phyloP scores from a whole-genome alignment of 306 rosid genomes.

The Hippophae gyantsensis region DNA sequence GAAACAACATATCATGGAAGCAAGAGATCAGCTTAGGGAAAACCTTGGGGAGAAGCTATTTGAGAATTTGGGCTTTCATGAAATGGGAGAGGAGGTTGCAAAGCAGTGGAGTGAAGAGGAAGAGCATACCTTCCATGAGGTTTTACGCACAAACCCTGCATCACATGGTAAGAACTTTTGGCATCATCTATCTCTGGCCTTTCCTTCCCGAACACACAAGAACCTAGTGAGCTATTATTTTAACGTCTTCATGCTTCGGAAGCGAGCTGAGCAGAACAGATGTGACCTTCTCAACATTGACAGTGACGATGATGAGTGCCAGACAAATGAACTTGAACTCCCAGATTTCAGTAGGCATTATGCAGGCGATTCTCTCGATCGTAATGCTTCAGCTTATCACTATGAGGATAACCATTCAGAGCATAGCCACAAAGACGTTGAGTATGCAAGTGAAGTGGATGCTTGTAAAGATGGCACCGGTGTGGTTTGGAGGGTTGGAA shows the following conservation, averaged over 20 bases:
- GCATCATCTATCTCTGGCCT: slow-evolving; percentile 17
- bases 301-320: slow-evolving; percentile 33
- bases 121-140: slow-evolving; percentile 22
- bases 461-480: slow-evolving; percentile 3
- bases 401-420: neutral
- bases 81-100: slow-evolving; percentile 34
- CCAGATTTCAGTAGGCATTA: slow-evolving; percentile 17
- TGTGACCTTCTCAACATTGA: slow-evolving; percentile 24
- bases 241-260: slow-evolving; percentile 26
- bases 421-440: slow-evolving; percentile 15
- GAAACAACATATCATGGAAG: slow-evolving; percentile 22
- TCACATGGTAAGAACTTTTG: slow-evolving; percentile 29
- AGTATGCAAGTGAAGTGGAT: slow-evolving; percentile 18
- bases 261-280: slow-evolving; percentile 31
- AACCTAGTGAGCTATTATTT: slow-evolving; percentile 35
- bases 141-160: slow-evolving; percentile 25
- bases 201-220: slow-evolving; percentile 22
- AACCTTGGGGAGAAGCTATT: slow-evolving; percentile 20
- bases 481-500: slow-evolving; percentile 8
- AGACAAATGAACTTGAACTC: slow-evolving; percentile 14
- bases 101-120: slow-evolving; percentile 28
- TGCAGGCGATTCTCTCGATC: slow-evolving; percentile 20
- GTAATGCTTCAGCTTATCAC: slow-evolving; percentile 11
- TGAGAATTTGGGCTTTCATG: slow-evolving; percentile 27
- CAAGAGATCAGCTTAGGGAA: slow-evolving; percentile 22